Base-by-base conservation (phyloP, 768 basidiomycete genomes). In the Phlegmacium glaucopus region DNA sequence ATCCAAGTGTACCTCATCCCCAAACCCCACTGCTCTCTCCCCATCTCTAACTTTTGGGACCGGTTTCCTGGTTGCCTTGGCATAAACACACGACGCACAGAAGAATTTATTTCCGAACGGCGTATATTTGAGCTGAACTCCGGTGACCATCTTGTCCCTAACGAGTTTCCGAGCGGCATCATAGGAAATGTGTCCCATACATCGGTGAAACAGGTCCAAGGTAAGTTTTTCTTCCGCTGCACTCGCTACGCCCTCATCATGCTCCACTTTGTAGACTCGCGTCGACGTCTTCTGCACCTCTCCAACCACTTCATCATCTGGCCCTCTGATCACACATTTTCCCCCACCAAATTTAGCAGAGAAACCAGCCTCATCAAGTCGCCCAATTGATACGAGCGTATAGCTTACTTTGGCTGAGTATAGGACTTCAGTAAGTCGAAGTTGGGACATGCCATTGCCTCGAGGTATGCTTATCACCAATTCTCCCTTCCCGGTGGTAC, bases 61-160 rank as follows among this genome's bases (percentile, higher is more conserved):
- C 0, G 69, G 57, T 46, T 69, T 67, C 0, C 61, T 44, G 0
- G 57, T 73, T 0, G 62, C 60, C 54, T 77, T 78, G 1, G 66
- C 74, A 71, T 2, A 71, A 57, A 22, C 22, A 40, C 77, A 79
- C 0, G 70, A 69, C 12, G 73, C 61, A 51, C 77, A 79, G 18
- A 63, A 60, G 42, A 62, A 57, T 4, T 58, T 48, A 5, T 61
- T 46, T 1, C 37, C 53, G 3, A 54, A 42, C 6, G 39, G 12
- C 5, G 48, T 27, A 9, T 26, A 29, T 1, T 42, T 51, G 7
- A 58, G 37, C 11, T 26, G 54, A 2, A 58, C 49, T 15, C 54
- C 54, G 1, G 48, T 60, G 5, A 64, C 59, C 41, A 67, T 52
- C 16, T 55, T 52, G 10, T 67, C 53, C 9, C 49, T 43, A 3